Evolutionary conservation across 2,329 filamentous ascomycete species (phyloP).

Genomic region (Ceratocystis lukuohia): DNA sequence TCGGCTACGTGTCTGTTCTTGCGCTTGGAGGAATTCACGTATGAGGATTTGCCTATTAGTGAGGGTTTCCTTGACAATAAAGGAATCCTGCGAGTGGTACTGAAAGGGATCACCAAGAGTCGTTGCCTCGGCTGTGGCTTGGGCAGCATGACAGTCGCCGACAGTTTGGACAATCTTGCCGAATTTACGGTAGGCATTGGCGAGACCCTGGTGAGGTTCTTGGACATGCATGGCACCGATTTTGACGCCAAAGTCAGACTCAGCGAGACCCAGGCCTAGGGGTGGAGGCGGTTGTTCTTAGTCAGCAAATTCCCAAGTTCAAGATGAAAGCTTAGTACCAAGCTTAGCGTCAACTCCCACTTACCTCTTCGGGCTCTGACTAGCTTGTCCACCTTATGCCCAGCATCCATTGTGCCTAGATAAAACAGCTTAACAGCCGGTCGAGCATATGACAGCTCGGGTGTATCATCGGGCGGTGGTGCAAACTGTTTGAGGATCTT

Average conservation of each 20-base stretch:
- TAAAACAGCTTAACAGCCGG: conserved; percentile 94
- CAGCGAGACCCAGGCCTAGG: conserved; percentile 76
- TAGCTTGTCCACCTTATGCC: conserved; percentile 87
- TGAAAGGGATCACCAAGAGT: conserved; percentile 86
- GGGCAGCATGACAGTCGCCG: conserved; percentile 89
- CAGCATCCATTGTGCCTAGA: conserved; percentile 87
- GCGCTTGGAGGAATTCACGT: conserved; percentile 82
- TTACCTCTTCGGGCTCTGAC: conserved; percentile 85
- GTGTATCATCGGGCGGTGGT: conserved; percentile 90
- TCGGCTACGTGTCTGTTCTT: conserved; percentile 70
- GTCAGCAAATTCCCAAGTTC: conserved; percentile 16
- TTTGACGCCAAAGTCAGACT: conserved; percentile 88
- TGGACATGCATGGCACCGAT: conserved; percentile 75
- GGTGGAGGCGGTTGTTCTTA: conserved; percentile 8
- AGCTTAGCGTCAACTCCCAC: conserved; percentile 21
- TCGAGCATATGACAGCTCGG: conserved; percentile 78
- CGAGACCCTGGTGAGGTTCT: conserved; percentile 76
- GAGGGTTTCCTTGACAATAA: conserved; percentile 94
- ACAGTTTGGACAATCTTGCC: conserved; percentile 87
- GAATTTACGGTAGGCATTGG: conserved; percentile 85
- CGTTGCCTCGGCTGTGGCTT: conserved; percentile 91
- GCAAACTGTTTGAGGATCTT: conserved; percentile 98
- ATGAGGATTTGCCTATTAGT: conserved; percentile 96
- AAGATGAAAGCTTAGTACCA: too few relatives aligned
- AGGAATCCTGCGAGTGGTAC: conserved; percentile 89